Evolutionary conservation across 1,284 basidiomycete species (phyloP).

Genomic region (Sparassis latifolia): DNA sequence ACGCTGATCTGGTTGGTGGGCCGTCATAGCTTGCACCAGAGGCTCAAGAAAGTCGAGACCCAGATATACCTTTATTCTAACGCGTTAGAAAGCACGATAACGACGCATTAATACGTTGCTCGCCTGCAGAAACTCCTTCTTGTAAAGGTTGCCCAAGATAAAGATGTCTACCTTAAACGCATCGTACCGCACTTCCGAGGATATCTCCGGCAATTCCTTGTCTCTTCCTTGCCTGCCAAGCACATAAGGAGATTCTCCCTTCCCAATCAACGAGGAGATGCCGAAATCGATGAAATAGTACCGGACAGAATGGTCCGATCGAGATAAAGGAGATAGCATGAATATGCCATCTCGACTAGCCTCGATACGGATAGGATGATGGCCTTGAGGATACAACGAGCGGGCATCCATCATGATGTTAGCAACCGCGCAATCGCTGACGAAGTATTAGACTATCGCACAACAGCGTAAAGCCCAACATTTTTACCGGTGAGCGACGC

Average conservation of each 20-base stretch:
- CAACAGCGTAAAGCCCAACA: slow-evolving; percentile 11
- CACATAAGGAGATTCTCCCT: slow-evolving; percentile 3
- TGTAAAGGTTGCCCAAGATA: slow-evolving; percentile 18
- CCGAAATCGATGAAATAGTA: slow-evolving; percentile 28
- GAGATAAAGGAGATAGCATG: slow-evolving; percentile 1
- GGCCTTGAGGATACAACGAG: slow-evolving; percentile 18
- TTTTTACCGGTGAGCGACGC: slow-evolving; percentile 21
- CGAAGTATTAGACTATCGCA: neutral
- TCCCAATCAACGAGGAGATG: slow-evolving; percentile 12
- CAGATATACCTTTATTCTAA: too few species aligned
- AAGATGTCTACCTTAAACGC: slow-evolving; percentile 24
- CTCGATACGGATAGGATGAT: slow-evolving; percentile 17
- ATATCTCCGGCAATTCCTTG: slow-evolving; percentile 21
- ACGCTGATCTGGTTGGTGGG: neutral
- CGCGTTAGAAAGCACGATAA: too few species aligned
- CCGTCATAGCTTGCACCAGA: neutral
- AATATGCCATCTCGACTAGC: slow-evolving; percentile 8
- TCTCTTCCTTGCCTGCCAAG: slow-evolving; percentile 14
- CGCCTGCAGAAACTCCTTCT: slow-evolving; percentile 16
- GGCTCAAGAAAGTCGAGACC: neutral
- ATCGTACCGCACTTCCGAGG: slow-evolving; percentile 16
- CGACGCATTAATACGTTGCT: too few species aligned
- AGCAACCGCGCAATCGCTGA: slow-evolving; percentile 17
- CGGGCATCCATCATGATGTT: slow-evolving; percentile 26
- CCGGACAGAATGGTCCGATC: slow-evolving; percentile 10